Evolutionary conservation across 2,329 filamentous ascomycete genomes (phyloP).

Genomic region (Thielaviopsis musarum): DNA sequence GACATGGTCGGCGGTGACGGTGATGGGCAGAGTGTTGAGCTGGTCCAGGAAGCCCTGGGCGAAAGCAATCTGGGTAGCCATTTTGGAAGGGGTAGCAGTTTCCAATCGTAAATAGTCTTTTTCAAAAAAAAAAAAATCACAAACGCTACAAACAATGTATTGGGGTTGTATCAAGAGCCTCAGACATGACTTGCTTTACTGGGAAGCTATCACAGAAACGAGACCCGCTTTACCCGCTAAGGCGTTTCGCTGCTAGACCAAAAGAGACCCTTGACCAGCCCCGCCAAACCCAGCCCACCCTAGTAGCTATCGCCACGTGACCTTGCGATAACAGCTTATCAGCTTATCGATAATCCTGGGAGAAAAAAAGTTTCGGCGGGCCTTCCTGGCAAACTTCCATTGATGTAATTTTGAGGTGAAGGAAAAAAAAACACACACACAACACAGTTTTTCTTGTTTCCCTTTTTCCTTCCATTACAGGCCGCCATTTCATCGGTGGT

Average conservation of each 20-base stretch:
- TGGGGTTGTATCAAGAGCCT: too few species aligned
- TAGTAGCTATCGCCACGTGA: conserved; percentile 4
- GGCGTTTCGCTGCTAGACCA: background rate
- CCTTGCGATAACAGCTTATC: background rate
- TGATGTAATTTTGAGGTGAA: background rate
- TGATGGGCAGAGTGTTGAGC: conserved; percentile 62
- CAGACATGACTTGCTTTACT: too few species aligned
- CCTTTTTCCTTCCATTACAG: background rate
- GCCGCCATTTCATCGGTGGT: background rate
- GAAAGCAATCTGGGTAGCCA: conserved; percentile 57
- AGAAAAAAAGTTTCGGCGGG: conserved; percentile 25
- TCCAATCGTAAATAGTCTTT: too few species aligned
- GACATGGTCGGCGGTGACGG: conserved; percentile 78
- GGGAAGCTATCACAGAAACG: too few species aligned
- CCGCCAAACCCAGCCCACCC: background rate
- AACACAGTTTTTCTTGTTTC: background rate
- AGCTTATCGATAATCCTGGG: conserved; percentile 9
- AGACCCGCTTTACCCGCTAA: too few species aligned
- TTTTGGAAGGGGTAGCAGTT: background rate
- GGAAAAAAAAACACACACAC: background rate
- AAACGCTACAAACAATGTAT: too few species aligned
- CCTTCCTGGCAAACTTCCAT: conserved; percentile 14
- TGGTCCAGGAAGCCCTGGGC: conserved; percentile 67
- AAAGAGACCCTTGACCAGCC: background rate
- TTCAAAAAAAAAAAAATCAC: background rate